These are phyloP conservation scores for Exophiala sp. DNA, from an alignment of 2,329 filamentous ascomycete genomes.

Conservation along the genomic window DNA sequence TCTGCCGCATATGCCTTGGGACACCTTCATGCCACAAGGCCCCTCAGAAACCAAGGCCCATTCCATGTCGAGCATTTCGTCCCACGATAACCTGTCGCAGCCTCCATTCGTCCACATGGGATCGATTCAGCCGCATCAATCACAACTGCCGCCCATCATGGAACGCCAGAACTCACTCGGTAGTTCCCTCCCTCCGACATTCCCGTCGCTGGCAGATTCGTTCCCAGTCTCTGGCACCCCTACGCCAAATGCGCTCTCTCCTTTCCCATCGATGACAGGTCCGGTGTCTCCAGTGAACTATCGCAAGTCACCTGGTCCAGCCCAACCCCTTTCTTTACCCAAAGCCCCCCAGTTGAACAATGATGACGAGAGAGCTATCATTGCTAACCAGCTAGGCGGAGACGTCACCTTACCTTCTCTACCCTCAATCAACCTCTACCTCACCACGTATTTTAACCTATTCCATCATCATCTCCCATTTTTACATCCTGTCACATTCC, in stretches of 20 bases:
- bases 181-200: slow-evolving; percentile 61
- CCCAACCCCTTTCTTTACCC: slow-evolving; percentile 61
- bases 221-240: slow-evolving; percentile 65
- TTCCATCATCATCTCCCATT: slow-evolving; percentile 98
- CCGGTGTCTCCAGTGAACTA: slow-evolving; percentile 68
- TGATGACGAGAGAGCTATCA: slow-evolving; percentile 83
- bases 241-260: slow-evolving; percentile 71
- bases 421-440: slow-evolving; percentile 79
- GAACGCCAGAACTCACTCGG: slow-evolving; percentile 58
- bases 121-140: slow-evolving; percentile 56
- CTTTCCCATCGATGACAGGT: slow-evolving; percentile 65
- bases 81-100: slow-evolving; percentile 63
- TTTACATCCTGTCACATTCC: slow-evolving; percentile 87
- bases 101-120: slow-evolving; percentile 59
- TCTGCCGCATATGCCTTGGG: slow-evolving; percentile 86
- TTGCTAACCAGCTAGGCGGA: slow-evolving; percentile 79
- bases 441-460: slow-evolving; percentile 93
- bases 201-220: slow-evolving; percentile 71
- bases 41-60: slow-evolving; percentile 71
- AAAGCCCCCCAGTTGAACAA: slow-evolving; percentile 75
- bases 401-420: slow-evolving; percentile 84
- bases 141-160: slow-evolving; percentile 66
- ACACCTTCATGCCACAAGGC: slow-evolving; percentile 72
- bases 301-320: slow-evolving; percentile 65
- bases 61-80: slow-evolving; percentile 65